Conservation (phyloP, 805 yeast genomes). For the Schwanniomyces polymorphus region DNA sequence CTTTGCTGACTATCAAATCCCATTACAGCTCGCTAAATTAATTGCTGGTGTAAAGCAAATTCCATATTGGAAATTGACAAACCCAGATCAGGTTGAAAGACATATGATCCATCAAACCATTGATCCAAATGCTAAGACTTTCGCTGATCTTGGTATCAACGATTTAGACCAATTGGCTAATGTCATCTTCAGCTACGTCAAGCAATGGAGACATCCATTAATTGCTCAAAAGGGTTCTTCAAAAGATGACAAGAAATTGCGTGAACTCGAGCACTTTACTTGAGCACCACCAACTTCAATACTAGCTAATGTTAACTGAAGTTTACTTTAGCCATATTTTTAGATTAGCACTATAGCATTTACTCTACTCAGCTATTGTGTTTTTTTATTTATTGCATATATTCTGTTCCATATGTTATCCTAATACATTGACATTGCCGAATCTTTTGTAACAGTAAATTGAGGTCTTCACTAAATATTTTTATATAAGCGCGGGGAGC, state of each 20-base stretch:
- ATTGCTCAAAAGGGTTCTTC: conserved; percentile 46
- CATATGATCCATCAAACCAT: conserved; percentile 65
- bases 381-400: not conserved
- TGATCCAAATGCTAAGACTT: conserved; percentile 61
- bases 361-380: not conserved
- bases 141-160: conserved; percentile 68
- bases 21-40: conserved; percentile 46
- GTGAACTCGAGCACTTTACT: conserved; percentile 46
- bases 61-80: conserved; percentile 49
- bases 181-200: conserved; percentile 44
- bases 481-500: not conserved
- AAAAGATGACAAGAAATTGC: conserved; percentile 41
- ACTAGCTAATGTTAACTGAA: not conserved
- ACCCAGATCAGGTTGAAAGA: conserved; percentile 76
- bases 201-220: conserved; percentile 52
- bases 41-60: conserved; percentile 45
- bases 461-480: not conserved
- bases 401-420: not conserved
- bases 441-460: not conserved
- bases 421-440: not conserved
- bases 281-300: conserved; percentile 7
- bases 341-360: not conserved
- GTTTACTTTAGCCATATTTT: not conserved
- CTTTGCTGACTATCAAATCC: conserved; percentile 43
- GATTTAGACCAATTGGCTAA: conserved; percentile 40